Conservation (phyloP, 495 filamentous ascomycete species). For the Daldinia concentrica region DNA sequence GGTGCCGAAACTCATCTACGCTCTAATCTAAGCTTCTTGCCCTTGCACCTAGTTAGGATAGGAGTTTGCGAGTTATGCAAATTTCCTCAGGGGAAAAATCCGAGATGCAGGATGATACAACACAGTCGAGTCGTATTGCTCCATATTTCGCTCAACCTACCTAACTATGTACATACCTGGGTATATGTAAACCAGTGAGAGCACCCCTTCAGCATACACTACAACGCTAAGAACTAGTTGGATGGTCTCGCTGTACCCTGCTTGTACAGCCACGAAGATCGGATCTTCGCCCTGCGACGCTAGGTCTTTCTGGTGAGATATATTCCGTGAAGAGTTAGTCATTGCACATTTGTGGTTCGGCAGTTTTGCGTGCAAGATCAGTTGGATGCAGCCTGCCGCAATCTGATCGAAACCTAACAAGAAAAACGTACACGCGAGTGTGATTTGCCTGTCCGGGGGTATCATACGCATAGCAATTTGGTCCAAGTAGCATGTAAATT, state of each 20-base stretch:
- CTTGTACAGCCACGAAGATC: conserved; percentile 1
- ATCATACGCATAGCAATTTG: conserved; percentile 2
- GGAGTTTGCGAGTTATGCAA: conserved; percentile 24
- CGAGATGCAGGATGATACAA: conserved; percentile 17
- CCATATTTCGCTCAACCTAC: conserved; percentile 7
- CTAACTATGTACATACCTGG: neutral
- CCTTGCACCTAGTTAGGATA: conserved; percentile 12
- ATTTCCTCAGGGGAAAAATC: conserved; percentile 12
- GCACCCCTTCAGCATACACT: neutral
- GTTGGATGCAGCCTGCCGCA: conserved; percentile 33
- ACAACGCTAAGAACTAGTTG: conserved; percentile 1
- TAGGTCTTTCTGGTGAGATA: conserved; percentile 11
- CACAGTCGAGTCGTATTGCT: neutral
- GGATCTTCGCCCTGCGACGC: conserved; percentile 2
- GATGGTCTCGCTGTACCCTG: neutral
- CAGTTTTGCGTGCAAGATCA: conserved; percentile 36
- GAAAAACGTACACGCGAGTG: conserved; percentile 16
- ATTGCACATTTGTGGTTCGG: conserved; percentile 19
- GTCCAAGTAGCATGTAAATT: conserved; percentile 7
- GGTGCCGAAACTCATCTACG: conserved; percentile 14
- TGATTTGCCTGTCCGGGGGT: conserved; percentile 11
- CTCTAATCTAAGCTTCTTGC: conserved; percentile 9
- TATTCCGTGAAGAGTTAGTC: conserved; percentile 12
- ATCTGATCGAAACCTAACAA: conserved; percentile 24
- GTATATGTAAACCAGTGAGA: conserved; percentile 6